Evolutionary conservation across 352 stramenopile species (phyloP), one percentile per base, ranked within the genome.

Genomic region (Pythium pyrilobum): DNA sequence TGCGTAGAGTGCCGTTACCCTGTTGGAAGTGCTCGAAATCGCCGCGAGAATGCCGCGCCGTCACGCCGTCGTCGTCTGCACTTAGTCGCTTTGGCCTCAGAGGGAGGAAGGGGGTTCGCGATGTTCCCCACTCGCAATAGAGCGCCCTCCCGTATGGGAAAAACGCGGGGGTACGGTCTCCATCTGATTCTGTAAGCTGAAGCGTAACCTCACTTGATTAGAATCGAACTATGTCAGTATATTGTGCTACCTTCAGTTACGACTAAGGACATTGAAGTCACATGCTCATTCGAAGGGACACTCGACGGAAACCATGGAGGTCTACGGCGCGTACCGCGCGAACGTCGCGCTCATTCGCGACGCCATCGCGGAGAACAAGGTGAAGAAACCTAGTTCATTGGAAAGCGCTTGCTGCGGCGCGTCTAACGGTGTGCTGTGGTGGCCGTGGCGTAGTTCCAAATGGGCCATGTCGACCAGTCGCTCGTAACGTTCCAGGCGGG

Each of bases 341-440:
- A 73, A 74, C 28, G 62, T 89, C 27, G 73, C 64, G 52, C 68
- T 80, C 41, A 80, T 92, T 23, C 81, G 79, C 43, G 71, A 78
- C 31, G 76, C 77, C 12, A 67, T 88, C 34, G 42, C 57, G 16
- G 77, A 87, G 47, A 90, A 81, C 58, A 74, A 89, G 70, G 78
- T 84, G 23, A 12, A 12, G 16, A 42, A 0, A 31, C 21, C 15
- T 1, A 0, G 9, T 18, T 5, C 23, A 23, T 8, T 1, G 4
- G 51, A 29, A 41, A 40, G 51, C 29, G 15, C 4, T 43, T 38
- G 15, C 13, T 49, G 2, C 12, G 29, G n/a, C 44, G 45, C 24
- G 48, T 60, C 23, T 36, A 28, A 43, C 32, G 52, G 28, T 21
- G 42, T 52, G 39, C 7, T 29, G 2, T 60, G n/a, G 43, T 25